Evolutionary conservation across 805 yeast species (phyloP).

Genomic region (Lipomyces spencermartinsiae): DNA sequence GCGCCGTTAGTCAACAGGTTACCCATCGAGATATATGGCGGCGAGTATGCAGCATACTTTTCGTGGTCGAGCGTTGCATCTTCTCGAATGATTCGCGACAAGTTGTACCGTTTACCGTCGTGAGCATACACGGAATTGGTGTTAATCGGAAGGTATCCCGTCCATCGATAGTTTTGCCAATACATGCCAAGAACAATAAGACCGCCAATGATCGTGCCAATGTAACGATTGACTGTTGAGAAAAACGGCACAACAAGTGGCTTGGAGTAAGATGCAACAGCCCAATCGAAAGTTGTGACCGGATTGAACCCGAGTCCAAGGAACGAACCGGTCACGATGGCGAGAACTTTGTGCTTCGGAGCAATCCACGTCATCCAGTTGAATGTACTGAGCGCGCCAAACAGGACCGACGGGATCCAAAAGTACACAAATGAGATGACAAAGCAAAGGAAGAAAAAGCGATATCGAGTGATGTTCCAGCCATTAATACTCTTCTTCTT

Average conservation of each 20-base stretch:
- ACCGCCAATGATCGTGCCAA: slow-evolving; percentile 47
- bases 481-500: slow-evolving; percentile 57
- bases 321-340: slow-evolving; percentile 55
- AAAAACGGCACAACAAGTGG: slow-evolving; percentile 54
- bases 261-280: slow-evolving; percentile 48
- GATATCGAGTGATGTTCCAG: slow-evolving; percentile 63
- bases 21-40: slow-evolving; percentile 57
- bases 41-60: slow-evolving; percentile 64
- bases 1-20: slow-evolving; percentile 16
- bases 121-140: slow-evolving; percentile 47
- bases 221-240: slow-evolving; percentile 44
- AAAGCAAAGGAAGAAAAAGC: slow-evolving; percentile 55
- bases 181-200: slow-evolving; percentile 46
- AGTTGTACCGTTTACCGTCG: slow-evolving; percentile 51
- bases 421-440: slow-evolving; percentile 54
- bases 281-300: slow-evolving; percentile 41
- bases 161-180: slow-evolving; percentile 58
- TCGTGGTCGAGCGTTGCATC: slow-evolving; percentile 52
- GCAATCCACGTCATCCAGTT: slow-evolving; percentile 38
- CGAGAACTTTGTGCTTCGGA: slow-evolving; percentile 57
- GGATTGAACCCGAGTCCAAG: slow-evolving; percentile 54
- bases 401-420: slow-evolving; percentile 67
- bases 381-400: slow-evolving; percentile 63
- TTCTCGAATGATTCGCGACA: slow-evolving; percentile 54
- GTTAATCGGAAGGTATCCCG: slow-evolving; percentile 58